Conservation (phyloP, 2,329 filamentous ascomycete species). For the Fusarium sp. region DNA sequence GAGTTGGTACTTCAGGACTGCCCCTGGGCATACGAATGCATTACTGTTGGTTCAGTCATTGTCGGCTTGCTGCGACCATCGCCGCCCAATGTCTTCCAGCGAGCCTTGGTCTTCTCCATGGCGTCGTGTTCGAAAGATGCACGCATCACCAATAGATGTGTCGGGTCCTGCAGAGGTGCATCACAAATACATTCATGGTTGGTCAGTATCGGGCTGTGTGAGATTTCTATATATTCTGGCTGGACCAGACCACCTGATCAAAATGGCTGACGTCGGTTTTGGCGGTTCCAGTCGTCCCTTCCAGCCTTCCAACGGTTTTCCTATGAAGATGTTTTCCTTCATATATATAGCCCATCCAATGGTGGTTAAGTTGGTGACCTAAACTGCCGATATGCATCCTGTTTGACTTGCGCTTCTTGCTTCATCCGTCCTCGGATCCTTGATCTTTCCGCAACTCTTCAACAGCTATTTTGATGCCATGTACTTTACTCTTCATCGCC, state of each 20-base stretch:
- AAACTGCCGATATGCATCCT: constrained; percentile 34
- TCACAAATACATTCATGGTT: constrained; percentile 26
- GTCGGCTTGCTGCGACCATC: constrained; percentile 6
- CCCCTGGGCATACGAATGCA: constrained; percentile 12
- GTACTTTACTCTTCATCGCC: constrained; percentile 49
- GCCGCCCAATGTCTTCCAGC: neutral
- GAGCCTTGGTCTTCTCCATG: neutral
- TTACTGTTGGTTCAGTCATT: constrained; percentile 15
- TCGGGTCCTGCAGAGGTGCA: neutral
- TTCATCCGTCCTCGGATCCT: constrained; percentile 22
- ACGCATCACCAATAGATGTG: neutral
- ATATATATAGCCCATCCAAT: constrained; percentile 25
- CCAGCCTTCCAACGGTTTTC: constrained; percentile 30
- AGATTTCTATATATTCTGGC: constrained; percentile 41
- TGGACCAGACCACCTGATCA: constrained; percentile 33
- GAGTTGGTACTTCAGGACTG: constrained; percentile 16
- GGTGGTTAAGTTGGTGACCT: constrained; percentile 23
- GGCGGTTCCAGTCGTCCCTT: constrained; percentile 28
- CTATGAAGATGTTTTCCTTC: constrained; percentile 20
- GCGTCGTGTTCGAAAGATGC: neutral
- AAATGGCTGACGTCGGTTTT: constrained; percentile 31
- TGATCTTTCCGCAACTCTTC: constrained; percentile 29
- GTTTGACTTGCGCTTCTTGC: constrained; percentile 24
- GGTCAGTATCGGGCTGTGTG: constrained; percentile 42
- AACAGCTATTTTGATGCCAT: constrained; percentile 19